A percentile compares a stretch with the other conserved stretches of the same genome.
Evolutionary conservation across 139 green algal genomes (phyloP).

Genomic region (Ettlia oleoabundans): DNA sequence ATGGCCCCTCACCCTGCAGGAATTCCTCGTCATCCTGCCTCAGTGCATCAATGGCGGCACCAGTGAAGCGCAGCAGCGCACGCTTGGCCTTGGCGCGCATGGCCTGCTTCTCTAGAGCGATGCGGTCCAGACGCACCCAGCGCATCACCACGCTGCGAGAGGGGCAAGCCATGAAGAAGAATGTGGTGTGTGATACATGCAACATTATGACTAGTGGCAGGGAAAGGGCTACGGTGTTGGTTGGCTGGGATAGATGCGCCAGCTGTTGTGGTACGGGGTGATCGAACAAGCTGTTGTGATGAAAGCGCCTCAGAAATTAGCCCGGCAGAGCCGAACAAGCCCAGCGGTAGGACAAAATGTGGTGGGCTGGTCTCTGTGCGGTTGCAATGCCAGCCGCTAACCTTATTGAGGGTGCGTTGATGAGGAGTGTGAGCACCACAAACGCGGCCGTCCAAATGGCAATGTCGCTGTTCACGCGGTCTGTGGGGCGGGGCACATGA

Average conservation of each 20-base stretch:
- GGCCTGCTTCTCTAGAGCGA: conserved; percentile 32
- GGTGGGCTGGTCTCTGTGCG: too few species aligned
- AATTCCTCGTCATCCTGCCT: conserved; percentile 67
- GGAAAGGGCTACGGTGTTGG: too few species aligned
- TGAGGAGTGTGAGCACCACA: conserved; percentile 85
- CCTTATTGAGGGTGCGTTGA: conserved; percentile 74
- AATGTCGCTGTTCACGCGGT: conserved; percentile 58
- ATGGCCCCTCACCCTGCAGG: conserved; percentile 50
- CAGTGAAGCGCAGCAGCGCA: conserved; percentile 67
- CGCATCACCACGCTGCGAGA: conserved; percentile 48
- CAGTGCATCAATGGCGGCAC: conserved; percentile 53
- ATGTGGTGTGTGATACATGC: not conserved
- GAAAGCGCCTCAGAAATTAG: too few species aligned
- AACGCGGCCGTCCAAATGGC: conserved; percentile 82
- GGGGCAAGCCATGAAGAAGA: not conserved
- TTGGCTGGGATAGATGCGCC: too few species aligned
- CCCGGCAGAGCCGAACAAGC: too few species aligned
- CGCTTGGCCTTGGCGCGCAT: conserved; percentile 61
- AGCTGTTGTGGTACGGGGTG: too few species aligned
- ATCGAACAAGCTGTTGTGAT: too few species aligned
- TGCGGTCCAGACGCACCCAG: conserved; percentile 32
- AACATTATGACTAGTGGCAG: too few species aligned
- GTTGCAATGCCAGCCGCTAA: too few species aligned
- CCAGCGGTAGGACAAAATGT: too few species aligned
- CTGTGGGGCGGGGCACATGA: not conserved